A percentile compares a stretch with the other conserved stretches of the same genome.
phyloP scores from a whole-genome alignment of 805 yeast genomes.

The Metschnikowia gelsemii region DNA sequence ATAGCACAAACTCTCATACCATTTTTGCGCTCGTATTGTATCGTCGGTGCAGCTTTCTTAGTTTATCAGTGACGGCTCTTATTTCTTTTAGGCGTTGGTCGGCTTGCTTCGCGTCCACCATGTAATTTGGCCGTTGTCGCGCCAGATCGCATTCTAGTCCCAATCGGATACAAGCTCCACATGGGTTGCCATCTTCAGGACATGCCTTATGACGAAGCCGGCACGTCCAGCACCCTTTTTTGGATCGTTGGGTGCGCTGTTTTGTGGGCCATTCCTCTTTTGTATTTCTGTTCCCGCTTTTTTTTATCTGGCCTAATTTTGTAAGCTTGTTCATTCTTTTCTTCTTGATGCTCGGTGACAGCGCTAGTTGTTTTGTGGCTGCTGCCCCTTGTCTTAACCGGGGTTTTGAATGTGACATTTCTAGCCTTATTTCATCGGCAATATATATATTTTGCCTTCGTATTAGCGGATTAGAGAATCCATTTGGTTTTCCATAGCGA shows the following conservation, averaged over 20 bases:
- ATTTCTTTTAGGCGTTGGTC: slow-evolving; percentile 10
- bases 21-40: not conserved
- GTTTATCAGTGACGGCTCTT: slow-evolving; percentile 10
- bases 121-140: slow-evolving; percentile 16
- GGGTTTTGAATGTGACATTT: too few relatives aligned
- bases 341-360: too few relatives aligned
- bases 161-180: slow-evolving; percentile 18
- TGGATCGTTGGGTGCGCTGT: slow-evolving; percentile 11
- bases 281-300: not conserved
- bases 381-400: too few relatives aligned
- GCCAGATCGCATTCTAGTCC: slow-evolving; percentile 18
- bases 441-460: too few relatives aligned
- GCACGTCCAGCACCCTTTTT: slow-evolving; percentile 23
- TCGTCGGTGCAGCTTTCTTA: slow-evolving; percentile 8
- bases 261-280: not conserved
- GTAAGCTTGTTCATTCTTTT: not conserved
- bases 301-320: not conserved
- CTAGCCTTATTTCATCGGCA: too few relatives aligned
- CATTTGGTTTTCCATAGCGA: not conserved
- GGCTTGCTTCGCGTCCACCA: slow-evolving; percentile 11
- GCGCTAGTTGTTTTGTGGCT: too few relatives aligned
- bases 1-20: not conserved
- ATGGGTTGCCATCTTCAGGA: slow-evolving; percentile 19
- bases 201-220: slow-evolving; percentile 23
- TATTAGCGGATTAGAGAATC: too few relatives aligned